Evolutionary conservation across 1,284 basidiomycete genomes (phyloP).

Genomic region (Exobasidium rhododendri): DNA sequence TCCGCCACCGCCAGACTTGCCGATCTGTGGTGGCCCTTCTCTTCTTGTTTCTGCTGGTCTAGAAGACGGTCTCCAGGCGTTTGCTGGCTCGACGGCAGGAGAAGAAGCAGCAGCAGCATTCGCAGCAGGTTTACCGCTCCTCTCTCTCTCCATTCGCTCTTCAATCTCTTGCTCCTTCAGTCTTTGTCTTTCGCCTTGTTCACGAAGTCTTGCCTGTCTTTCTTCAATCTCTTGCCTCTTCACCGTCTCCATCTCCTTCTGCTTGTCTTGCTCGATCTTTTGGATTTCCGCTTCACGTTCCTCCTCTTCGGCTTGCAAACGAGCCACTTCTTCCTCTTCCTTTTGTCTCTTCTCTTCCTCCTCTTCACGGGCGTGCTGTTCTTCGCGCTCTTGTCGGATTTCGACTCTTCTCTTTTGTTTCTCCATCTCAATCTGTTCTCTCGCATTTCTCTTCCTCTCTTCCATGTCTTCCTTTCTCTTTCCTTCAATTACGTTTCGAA

Average conservation of each 20-base stretch:
- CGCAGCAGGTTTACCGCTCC: background rate
- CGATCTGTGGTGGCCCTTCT: conserved; percentile 21
- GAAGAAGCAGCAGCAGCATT: background rate
- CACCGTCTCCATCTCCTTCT: conserved; percentile 48
- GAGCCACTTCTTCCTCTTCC: conserved; percentile 36
- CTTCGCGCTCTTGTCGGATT: conserved; percentile 30
- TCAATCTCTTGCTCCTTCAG: conserved; percentile 42
- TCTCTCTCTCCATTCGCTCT: conserved; percentile 13
- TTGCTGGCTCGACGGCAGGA: background rate
- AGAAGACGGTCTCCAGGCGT: background rate
- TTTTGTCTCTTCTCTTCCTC: conserved; percentile 34
- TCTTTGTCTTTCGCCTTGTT: conserved; percentile 41
- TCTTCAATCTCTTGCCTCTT: conserved; percentile 52
- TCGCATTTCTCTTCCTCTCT: conserved; percentile 64
- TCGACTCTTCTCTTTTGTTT: conserved; percentile 66
- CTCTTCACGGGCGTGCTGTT: conserved; percentile 32
- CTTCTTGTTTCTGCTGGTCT: conserved; percentile 20
- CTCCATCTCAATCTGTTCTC: conserved; percentile 76
- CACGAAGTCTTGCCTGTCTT: conserved; percentile 44
- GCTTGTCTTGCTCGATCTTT: conserved; percentile 41
- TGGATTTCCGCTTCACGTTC: conserved; percentile 37
- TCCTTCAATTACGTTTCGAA: conserved; percentile 64
- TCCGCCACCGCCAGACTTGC: conserved; percentile 20
- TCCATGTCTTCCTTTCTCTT: conserved; percentile 72
- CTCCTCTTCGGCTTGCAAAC: conserved; percentile 29